These are phyloP conservation scores for Hyaloscypha bicolor DNA, from an alignment of 495 filamentous ascomycete genomes.

Conservation along the genomic window DNA sequence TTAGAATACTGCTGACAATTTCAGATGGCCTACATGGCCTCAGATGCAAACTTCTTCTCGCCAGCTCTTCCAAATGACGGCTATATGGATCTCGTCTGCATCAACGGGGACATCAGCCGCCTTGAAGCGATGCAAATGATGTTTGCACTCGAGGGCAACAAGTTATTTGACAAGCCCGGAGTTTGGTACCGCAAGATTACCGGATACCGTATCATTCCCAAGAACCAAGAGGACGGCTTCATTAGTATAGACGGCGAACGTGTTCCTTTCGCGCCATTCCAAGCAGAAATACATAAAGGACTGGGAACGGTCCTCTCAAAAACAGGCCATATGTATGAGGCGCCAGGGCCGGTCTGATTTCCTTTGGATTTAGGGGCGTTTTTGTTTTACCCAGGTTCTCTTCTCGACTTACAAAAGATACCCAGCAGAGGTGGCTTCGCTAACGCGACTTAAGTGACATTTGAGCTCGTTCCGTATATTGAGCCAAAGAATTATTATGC, in stretches of 20 bases:
- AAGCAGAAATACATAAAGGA: constrained; percentile 84
- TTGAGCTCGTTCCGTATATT: constrained; percentile 26
- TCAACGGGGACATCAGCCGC: constrained; percentile 73
- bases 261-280: constrained; percentile 83
- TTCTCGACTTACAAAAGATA: constrained; percentile 28
- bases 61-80: constrained; percentile 84
- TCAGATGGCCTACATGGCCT: constrained; percentile 86
- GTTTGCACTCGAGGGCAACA: constrained; percentile 66
- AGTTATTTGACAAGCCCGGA: constrained; percentile 76
- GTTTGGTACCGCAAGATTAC: constrained; percentile 80
- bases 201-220: constrained; percentile 82
- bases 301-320: constrained; percentile 84
- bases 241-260: constrained; percentile 94
- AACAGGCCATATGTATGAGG: constrained; percentile 69
- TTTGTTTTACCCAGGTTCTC: constrained; percentile 15
- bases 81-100: constrained; percentile 78
- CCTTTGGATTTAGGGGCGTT: constrained; percentile 17
- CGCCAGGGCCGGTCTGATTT: constrained; percentile 51
- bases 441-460: constrained; percentile 15
- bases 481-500: constrained; percentile 16
- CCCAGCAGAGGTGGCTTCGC: constrained; percentile 25
- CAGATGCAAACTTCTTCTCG: constrained; percentile 86
- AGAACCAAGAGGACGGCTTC: constrained; percentile 68
- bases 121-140: constrained; percentile 65
- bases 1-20: constrained; percentile 5